A percentile compares a stretch with the other conserved stretches of the same genome.
phyloP scores from a whole-genome alignment of 2,329 filamentous ascomycete genomes.

The Diaporthe sp. region DNA sequence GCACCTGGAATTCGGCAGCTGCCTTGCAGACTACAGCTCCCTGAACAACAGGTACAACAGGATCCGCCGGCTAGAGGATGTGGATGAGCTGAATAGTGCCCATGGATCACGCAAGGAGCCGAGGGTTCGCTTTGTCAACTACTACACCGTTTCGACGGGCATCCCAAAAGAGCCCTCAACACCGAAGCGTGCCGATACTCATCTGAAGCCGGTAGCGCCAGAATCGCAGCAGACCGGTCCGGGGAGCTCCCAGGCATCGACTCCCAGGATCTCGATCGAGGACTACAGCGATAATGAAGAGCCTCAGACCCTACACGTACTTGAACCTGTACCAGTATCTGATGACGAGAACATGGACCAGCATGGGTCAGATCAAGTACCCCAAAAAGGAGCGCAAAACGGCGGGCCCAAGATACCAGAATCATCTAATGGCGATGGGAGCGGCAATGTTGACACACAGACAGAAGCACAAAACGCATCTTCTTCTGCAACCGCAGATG shows the following conservation, averaged over 20 bases:
- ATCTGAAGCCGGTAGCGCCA: conserved; percentile 43
- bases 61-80: conserved; percentile 79
- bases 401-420: conserved; percentile 2
- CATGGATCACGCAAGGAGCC: conserved; percentile 55
- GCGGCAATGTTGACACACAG: not conserved
- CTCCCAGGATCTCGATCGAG: conserved; percentile 61
- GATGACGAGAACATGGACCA: conserved; percentile 11
- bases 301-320: conserved; percentile 41
- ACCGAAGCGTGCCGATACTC: conserved; percentile 34
- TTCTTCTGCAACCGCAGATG: conserved; percentile 55
- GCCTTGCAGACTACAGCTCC: conserved; percentile 81
- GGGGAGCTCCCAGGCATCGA: conserved; percentile 45
- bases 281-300: conserved; percentile 55
- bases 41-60: conserved; percentile 79
- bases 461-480: conserved; percentile 51
- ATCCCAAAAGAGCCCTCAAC: conserved; percentile 65
- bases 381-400: conserved; percentile 7
- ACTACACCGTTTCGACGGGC: conserved; percentile 89
- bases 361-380: not conserved
- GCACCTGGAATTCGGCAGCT: conserved; percentile 86
- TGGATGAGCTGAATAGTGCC: conserved; percentile 64
- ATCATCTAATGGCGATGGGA: not conserved
- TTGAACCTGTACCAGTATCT: conserved; percentile 42
- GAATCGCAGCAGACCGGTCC: conserved; percentile 37
- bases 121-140: conserved; percentile 86